Conservation (phyloP, 2,329 filamentous ascomycete species). For the Fusarium tjaetaba region DNA sequence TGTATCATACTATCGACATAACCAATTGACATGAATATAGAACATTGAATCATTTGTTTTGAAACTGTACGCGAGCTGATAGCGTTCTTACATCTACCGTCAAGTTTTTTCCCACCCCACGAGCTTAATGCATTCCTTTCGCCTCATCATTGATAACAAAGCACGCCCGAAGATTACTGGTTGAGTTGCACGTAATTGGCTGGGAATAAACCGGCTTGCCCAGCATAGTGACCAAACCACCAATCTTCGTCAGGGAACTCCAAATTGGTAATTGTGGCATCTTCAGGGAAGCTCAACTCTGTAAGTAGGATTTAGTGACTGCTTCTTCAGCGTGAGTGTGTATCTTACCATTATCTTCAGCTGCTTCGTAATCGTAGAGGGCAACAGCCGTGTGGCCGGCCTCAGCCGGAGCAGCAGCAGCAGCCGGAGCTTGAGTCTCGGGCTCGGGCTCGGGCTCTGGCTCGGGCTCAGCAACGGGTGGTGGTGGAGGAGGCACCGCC, state of each 20-base stretch:
- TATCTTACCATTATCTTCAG: constrained; percentile 83
- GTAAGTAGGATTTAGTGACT: constrained; percentile 40
- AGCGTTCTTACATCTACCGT: constrained; percentile 37
- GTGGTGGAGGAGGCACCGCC: constrained; percentile 42
- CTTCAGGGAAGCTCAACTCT: constrained; percentile 87
- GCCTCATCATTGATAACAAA: constrained; percentile 7
- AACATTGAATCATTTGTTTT: constrained; percentile 14
- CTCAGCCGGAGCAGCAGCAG: constrained; percentile 49
- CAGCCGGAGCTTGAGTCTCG: constrained; percentile 48
- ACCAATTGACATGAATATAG: constrained; percentile 11
- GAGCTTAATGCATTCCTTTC: constrained; percentile 1
- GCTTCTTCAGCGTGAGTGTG: not conserved
- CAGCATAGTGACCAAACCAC: constrained; percentile 92
- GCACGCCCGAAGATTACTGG: constrained; percentile 19
- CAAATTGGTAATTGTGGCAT: constrained; percentile 81
- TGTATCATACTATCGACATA: not conserved
- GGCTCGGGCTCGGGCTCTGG: constrained; percentile 44
- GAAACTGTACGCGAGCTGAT: constrained; percentile 31
- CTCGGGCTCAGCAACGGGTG: constrained; percentile 47
- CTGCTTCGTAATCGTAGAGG: constrained; percentile 95
- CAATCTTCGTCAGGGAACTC: constrained; percentile 99
- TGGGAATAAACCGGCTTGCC: constrained; percentile 84
- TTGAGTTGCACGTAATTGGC: constrained; percentile 75
- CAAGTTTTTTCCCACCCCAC: constrained; percentile 28
- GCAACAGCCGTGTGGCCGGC: constrained; percentile 79